phyloP scores from a whole-genome alignment of 2,329 filamentous ascomycete genomes.

The Monosporascus cannonballus region DNA sequence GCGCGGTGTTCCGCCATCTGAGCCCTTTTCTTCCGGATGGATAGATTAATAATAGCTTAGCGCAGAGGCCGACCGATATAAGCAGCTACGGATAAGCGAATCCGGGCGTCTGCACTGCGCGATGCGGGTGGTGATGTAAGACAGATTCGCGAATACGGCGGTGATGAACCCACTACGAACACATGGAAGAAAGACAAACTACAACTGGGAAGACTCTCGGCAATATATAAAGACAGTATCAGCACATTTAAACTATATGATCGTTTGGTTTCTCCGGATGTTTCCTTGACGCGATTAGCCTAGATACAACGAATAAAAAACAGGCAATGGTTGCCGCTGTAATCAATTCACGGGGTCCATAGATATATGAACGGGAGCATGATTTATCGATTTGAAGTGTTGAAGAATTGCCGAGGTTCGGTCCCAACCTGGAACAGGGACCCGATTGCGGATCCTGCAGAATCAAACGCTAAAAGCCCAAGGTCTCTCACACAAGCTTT shows the following conservation, averaged over 20 bases:
- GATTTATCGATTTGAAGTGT: not conserved
- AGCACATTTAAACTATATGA: no score
- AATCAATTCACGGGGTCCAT: not conserved
- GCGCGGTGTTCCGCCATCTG: slow-evolving; percentile 24
- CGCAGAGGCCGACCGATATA: not conserved
- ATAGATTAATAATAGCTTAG: not conserved
- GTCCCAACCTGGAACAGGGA: not conserved
- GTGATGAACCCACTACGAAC: not conserved
- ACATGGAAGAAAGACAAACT: no score
- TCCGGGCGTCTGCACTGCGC: not conserved
- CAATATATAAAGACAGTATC: no score
- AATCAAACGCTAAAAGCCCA: no score
- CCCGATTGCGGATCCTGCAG: no score
- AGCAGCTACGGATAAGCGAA: not conserved
- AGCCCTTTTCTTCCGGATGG: not conserved
- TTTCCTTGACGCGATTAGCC: not conserved
- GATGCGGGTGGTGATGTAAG: not conserved
- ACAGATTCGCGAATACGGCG: not conserved
- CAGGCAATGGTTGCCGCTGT: not conserved
- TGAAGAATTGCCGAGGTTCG: not conserved
- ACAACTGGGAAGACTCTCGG: no score
- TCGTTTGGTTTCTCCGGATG: not conserved
- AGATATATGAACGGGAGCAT: not conserved
- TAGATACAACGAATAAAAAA: not conserved
- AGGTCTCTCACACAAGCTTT: no score